phyloP scores from a whole-genome alignment of 1,284 basidiomycete genomes.

The Cryptococcus amylolentus region DNA sequence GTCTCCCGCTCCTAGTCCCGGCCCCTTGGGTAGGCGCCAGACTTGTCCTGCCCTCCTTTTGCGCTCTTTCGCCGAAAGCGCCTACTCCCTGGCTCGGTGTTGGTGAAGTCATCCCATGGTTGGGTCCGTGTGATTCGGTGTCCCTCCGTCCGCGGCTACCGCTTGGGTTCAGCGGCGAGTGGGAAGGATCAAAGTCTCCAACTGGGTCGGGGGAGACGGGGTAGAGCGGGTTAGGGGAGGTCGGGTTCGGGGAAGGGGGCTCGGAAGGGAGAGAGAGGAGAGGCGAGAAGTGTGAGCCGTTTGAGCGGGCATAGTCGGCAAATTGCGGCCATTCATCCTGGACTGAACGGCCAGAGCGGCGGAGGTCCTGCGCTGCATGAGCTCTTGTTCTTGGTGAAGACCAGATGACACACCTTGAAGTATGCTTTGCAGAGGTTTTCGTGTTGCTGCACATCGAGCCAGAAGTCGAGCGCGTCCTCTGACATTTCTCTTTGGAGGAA shows the following conservation, averaged over 20 bases:
- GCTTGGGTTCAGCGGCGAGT: slow-evolving; percentile 8
- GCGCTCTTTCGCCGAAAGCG: not conserved
- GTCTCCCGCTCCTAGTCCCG: slow-evolving; percentile 15
- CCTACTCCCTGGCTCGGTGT: slow-evolving; percentile 3
- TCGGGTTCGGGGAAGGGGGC: slow-evolving; percentile 11
- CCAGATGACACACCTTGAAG: slow-evolving; percentile 64
- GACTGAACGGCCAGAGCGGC: slow-evolving; percentile 84
- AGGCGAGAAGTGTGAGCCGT: slow-evolving; percentile 64
- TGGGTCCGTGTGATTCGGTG: slow-evolving; percentile 37
- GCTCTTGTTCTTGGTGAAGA: not conserved
- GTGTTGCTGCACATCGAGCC: slow-evolving; percentile 98
- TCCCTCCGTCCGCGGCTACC: slow-evolving; percentile 29
- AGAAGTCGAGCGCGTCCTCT: slow-evolving; percentile 95
- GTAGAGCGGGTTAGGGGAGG: not conserved
- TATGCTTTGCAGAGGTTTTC: slow-evolving; percentile 97
- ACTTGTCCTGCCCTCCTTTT: slow-evolving; percentile 15
- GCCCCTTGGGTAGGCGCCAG: slow-evolving; percentile 12
- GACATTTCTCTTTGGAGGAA: slow-evolving; percentile 90
- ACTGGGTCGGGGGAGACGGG: not conserved
- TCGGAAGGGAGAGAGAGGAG: slow-evolving; percentile 50
- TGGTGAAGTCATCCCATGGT: not conserved
- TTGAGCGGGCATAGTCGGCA: slow-evolving; percentile 71
- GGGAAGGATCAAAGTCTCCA: slow-evolving; percentile 8
- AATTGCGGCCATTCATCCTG: slow-evolving; percentile 98
- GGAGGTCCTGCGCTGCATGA: slow-evolving; percentile 60